Conservation (phyloP, 2,329 filamentous ascomycete genomes). For the Phialocephala sp. region DNA sequence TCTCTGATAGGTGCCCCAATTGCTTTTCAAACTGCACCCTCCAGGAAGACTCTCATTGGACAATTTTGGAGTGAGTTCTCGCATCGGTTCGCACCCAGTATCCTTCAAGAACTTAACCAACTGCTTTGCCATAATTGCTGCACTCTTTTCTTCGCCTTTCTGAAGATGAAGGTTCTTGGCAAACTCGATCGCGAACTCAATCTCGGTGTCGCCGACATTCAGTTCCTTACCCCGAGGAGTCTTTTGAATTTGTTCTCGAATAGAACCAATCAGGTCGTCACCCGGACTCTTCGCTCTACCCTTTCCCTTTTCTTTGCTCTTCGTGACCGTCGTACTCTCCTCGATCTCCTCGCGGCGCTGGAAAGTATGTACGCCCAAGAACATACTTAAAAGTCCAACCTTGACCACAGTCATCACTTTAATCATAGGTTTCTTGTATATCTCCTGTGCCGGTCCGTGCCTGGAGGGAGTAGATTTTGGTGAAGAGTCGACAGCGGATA, state of each 20-base stretch:
- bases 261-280: background rate
- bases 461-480: background rate
- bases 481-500: background rate
- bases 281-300: background rate
- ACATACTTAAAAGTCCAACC: background rate
- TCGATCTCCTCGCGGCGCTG: background rate
- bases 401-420: background rate
- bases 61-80: background rate
- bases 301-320: background rate
- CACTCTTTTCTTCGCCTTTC: background rate
- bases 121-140: background rate
- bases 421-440: slow-evolving; percentile 2
- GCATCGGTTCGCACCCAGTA: background rate
- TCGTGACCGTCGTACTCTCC: background rate
- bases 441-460: background rate
- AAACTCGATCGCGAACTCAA: background rate
- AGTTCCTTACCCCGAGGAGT: background rate
- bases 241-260: background rate
- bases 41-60: background rate
- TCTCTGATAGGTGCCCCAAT: slow-evolving; percentile 20
- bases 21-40: background rate
- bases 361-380: background rate
- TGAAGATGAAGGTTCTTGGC: background rate
- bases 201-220: background rate
- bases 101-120: background rate